Evolutionary conservation across 2,329 filamentous ascomycete species (phyloP).

Genomic region (Phyllosticta citribraziliensis): DNA sequence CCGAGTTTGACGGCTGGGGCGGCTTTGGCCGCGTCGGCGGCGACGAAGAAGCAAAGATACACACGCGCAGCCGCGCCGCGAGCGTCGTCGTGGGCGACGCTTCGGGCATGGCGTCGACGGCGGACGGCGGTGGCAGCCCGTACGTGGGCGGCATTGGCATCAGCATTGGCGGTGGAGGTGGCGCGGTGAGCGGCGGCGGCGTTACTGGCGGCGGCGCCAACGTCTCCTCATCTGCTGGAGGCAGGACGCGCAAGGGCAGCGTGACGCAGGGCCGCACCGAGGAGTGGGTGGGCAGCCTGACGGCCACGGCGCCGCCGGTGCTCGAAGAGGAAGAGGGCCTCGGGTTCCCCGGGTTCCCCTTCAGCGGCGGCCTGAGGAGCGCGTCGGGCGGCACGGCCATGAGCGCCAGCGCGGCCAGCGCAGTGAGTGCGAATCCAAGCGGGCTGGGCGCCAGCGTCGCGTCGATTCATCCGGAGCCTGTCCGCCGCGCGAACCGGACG

Average conservation of each 20-base stretch:
- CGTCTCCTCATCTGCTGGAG: neutral
- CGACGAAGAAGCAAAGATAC: constrained; percentile 7
- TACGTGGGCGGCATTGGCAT: neutral
- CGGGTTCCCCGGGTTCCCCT: neutral
- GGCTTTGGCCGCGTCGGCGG: constrained; percentile 27
- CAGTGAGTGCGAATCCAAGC: neutral
- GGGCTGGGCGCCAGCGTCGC: neutral
- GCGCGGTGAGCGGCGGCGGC: neutral
- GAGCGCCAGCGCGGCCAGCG: neutral
- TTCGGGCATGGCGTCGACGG: neutral
- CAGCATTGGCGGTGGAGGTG: neutral
- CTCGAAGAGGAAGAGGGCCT: neutral
- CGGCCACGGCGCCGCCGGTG: neutral
- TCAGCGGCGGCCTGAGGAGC: neutral
- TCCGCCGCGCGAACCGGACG: neutral
- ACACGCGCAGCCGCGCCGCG: constrained; percentile 5
- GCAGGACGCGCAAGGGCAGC: neutral
- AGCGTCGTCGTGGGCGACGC: constrained; percentile 2
- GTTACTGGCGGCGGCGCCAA: neutral
- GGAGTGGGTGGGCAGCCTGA: neutral
- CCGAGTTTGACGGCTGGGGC: constrained; percentile 63
- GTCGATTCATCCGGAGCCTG: neutral
- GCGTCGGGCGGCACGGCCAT: neutral
- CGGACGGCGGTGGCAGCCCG: neutral
- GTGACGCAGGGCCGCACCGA: neutral